A percentile compares a stretch with the other conserved stretches of the same genome.
Evolutionary conservation across 495 filamentous ascomycete genomes (phyloP).

Genomic region (Neurospora intermedia): DNA sequence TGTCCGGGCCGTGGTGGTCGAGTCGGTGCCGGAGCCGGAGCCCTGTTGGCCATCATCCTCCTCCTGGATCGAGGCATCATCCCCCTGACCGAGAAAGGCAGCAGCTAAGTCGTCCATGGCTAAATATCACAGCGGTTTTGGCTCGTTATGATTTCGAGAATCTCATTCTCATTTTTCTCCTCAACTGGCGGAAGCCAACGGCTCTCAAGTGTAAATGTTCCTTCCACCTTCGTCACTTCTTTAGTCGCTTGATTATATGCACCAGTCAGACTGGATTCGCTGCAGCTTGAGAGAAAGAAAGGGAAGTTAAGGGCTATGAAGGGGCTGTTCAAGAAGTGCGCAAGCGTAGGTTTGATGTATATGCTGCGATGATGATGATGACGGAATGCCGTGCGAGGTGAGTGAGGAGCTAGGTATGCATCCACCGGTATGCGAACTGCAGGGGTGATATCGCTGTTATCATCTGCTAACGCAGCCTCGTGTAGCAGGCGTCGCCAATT

Average conservation of each 20-base stretch:
- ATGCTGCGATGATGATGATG: not conserved
- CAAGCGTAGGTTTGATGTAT: not conserved
- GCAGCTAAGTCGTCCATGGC: slow-evolving; percentile 29
- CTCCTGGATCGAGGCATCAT: slow-evolving; percentile 12
- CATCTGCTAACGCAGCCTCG: not conserved
- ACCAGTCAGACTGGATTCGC: not conserved
- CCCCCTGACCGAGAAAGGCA: slow-evolving; percentile 24
- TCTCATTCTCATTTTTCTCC: not conserved
- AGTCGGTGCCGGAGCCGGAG: slow-evolving; percentile 15
- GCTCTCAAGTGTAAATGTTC: not conserved
- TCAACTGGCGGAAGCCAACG: not conserved
- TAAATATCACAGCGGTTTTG: not conserved
- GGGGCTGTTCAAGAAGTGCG: not conserved
- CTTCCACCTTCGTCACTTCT: not conserved
- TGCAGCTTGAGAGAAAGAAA: not conserved
- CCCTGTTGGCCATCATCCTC: slow-evolving; percentile 14
- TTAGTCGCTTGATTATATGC: not conserved
- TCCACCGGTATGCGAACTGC: not conserved
- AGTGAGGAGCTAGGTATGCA: not conserved
- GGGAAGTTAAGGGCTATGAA: not conserved
- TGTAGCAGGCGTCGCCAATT: not conserved
- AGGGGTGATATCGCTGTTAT: not conserved
- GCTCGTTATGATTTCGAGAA: not conserved
- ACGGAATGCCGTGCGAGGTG: not conserved
- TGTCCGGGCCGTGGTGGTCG: slow-evolving; percentile 23